Evolutionary conservation across 345 rosid species (phyloP).

Genomic region (Populus ilicifolia): DNA sequence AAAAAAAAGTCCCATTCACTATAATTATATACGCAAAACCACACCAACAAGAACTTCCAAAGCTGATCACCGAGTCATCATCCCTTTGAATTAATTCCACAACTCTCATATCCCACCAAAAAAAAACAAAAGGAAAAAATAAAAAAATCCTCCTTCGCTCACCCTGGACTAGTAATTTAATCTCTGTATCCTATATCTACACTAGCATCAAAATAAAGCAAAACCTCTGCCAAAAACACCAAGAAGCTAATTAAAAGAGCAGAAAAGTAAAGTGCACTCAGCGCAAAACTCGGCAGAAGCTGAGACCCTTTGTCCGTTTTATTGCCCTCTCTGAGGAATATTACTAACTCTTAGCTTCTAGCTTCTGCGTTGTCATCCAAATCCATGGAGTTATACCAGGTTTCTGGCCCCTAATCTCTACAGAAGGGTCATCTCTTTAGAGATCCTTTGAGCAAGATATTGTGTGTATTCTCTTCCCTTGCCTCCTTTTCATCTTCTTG

Average conservation of each 20-base stretch:
- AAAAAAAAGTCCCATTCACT: not conserved
- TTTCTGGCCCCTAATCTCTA: not conserved
- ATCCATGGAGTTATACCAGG: not conserved
- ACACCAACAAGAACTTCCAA: not conserved
- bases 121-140: not conserved
- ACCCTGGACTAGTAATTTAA: not conserved
- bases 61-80: not conserved
- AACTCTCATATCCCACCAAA: not conserved
- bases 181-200: not conserved
- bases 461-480: not conserved
- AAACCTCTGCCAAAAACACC: not conserved
- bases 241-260: too few species aligned
- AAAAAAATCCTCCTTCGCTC: not conserved
- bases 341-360: not conserved
- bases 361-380: not conserved
- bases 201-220: not conserved
- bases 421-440: not conserved
- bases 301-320: not conserved
- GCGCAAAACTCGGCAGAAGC: not conserved
- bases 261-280: not conserved
- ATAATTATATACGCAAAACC: not conserved
- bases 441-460: not conserved
- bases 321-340: not conserved
- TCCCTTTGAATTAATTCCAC: not conserved
- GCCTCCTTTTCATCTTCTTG: not conserved